A percentile compares a stretch with the other conserved stretches of the same genome.
Evolutionary conservation across 192 early-diverging fungal genomes (phyloP).

Genomic region (Thoreauomyces humboldtii): DNA sequence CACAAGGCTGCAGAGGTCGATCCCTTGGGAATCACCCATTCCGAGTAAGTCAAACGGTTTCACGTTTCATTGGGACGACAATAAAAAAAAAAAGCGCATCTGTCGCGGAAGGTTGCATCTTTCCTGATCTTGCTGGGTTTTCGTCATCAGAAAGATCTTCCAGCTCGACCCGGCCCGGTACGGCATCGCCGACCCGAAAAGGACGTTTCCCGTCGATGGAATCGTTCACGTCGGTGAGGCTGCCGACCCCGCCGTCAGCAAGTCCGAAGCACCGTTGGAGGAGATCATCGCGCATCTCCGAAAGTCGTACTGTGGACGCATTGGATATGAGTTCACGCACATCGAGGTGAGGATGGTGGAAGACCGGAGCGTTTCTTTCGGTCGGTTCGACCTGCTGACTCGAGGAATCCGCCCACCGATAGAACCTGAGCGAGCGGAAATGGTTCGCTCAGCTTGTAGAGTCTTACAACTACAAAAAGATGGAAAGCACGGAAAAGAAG

Average conservation of each 20-base stretch:
- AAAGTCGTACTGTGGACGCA: constrained; percentile 64
- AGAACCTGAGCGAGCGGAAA: constrained; percentile 72
- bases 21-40: background rate
- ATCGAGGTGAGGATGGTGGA: constrained; percentile 67
- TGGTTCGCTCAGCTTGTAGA: constrained; percentile 90
- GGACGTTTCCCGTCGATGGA: constrained; percentile 64
- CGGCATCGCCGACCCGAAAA: constrained; percentile 61
- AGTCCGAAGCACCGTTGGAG: constrained; percentile 59
- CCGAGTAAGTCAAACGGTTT: constrained; percentile 5
- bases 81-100: no score
- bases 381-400: no score
- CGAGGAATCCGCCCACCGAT: no score
- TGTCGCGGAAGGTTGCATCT: no score
- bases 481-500: constrained; percentile 63
- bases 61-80: no score
- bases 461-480: constrained; percentile 58
- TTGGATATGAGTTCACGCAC: constrained; percentile 95
- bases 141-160: constrained; percentile 33
- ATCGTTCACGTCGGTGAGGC: constrained; percentile 70
- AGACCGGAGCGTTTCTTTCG: no score
- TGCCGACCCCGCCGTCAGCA: constrained; percentile 39
- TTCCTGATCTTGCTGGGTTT: no score
- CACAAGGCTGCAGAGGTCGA: constrained; percentile 46
- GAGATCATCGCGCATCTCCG: constrained; percentile 72
- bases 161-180: constrained; percentile 85